Evolutionary conservation across 495 filamentous ascomycete genomes (phyloP).

Genomic region (Aspergillus egyptiacus): DNA sequence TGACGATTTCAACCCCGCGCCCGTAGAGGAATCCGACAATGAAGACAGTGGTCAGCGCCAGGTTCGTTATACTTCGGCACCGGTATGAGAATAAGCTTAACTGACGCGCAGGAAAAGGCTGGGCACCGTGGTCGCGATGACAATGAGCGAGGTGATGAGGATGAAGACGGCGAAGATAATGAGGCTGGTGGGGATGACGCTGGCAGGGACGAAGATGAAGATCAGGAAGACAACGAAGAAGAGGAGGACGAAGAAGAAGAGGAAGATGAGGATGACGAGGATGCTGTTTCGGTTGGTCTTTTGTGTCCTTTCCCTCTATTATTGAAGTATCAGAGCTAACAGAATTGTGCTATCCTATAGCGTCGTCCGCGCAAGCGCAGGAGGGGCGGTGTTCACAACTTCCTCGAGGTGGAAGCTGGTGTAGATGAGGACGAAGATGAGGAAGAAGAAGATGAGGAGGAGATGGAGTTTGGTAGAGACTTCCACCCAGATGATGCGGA

Average conservation of each 20-base stretch:
- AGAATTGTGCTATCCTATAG: slow-evolving; percentile 31
- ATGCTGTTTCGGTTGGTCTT: slow-evolving; percentile 49
- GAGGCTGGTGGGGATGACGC: slow-evolving; percentile 39
- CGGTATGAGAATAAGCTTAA: not conserved
- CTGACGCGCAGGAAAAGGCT: slow-evolving; percentile 17
- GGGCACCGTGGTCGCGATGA: slow-evolving; percentile 35
- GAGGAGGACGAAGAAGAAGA: slow-evolving; percentile 46
- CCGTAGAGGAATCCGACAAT: slow-evolving; percentile 61
- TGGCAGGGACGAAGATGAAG: slow-evolving; percentile 35
- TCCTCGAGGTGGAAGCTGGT: slow-evolving; percentile 95
- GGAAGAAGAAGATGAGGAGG: slow-evolving; percentile 85
- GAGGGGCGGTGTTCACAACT: slow-evolving; percentile 62
- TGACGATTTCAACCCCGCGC: slow-evolving; percentile 73
- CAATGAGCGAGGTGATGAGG: slow-evolving; percentile 27
- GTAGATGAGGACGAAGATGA: slow-evolving; percentile 93
- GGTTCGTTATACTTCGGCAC: slow-evolving; percentile 23
- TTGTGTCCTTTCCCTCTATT: slow-evolving; percentile 6
- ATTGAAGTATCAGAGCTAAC: no score
- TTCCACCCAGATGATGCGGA: slow-evolving; percentile 84
- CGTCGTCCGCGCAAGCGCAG: slow-evolving; percentile 72
- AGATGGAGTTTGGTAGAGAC: slow-evolving; percentile 80
- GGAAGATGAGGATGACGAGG: slow-evolving; percentile 55
- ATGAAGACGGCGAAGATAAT: slow-evolving; percentile 24
- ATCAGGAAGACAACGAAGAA: slow-evolving; percentile 31
- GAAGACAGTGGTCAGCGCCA: slow-evolving; percentile 43